Conservation (phyloP, 2,329 filamentous ascomycete species). For the Aspergillus unguis region DNA sequence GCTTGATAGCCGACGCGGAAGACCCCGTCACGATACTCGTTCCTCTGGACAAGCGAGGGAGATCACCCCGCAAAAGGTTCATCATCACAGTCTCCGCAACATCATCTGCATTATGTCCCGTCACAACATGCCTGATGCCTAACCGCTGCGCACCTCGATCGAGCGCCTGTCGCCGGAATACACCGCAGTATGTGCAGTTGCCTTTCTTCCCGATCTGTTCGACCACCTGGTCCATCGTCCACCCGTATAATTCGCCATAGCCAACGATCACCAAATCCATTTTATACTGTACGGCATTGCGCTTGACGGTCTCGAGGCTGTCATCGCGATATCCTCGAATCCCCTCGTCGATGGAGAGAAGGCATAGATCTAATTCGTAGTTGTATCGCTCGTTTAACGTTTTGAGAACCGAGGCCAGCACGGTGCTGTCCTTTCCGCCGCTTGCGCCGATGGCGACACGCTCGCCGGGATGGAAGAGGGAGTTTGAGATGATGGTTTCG, state of each 20-base stretch:
- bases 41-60: slow-evolving; percentile 80
- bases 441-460: slow-evolving; percentile 91
- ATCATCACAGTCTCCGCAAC: slow-evolving; percentile 96
- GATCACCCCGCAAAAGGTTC: slow-evolving; percentile 88
- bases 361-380: slow-evolving; percentile 79
- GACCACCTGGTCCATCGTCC: slow-evolving; percentile 99
- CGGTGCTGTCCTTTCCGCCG: slow-evolving; percentile 95
- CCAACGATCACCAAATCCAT: slow-evolving; percentile 91
- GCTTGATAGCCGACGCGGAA: slow-evolving; percentile 79
- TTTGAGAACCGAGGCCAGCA: slow-evolving; percentile 89
- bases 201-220: slow-evolving; percentile 95
- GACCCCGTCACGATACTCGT: slow-evolving; percentile 85
- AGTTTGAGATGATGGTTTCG: slow-evolving; percentile 78
- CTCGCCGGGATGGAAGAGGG: slow-evolving; percentile 81
- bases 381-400: slow-evolving; percentile 86
- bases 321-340: slow-evolving; percentile 97
- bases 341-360: slow-evolving; percentile 93
- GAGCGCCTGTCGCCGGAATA: slow-evolving; percentile 89
- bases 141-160: slow-evolving; percentile 87
- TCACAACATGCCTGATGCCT: slow-evolving; percentile 88
- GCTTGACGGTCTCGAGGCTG: slow-evolving; percentile 91
- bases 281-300: slow-evolving; percentile 84
- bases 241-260: slow-evolving; percentile 91
- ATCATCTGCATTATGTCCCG: slow-evolving; percentile 96
- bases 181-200: slow-evolving; percentile 98